Evolutionary conservation across 2,329 filamentous ascomycete genomes (phyloP), one percentile per base, ranked within the genome.

Genomic region (Taxawa tesnikishii): DNA sequence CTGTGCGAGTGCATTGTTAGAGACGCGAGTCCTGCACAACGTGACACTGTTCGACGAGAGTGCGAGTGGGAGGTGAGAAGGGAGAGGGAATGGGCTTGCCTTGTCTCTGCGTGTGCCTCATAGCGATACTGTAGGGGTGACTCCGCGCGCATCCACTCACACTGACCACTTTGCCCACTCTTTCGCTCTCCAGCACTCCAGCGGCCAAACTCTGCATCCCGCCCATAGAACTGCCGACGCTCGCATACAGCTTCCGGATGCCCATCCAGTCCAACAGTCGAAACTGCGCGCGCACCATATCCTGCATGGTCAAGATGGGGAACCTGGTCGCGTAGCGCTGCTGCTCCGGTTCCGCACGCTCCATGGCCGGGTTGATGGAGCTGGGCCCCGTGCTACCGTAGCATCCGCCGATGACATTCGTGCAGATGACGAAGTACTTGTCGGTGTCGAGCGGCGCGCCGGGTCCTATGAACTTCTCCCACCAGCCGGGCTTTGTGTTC

Each of bases 211-310:
- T 90, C 54, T 94, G 88, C 90, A 98, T 98, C 33, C 90, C 90
- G 32, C 90, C 90, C 90, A 98, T 98, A 56, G 84, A 94, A 5
- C 83, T 84, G 10, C 90, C 90, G 13, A 98, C 88, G 37, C 83
- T 93, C 12, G 90, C 90, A 54, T 93, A 83, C 7, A 98, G 68
- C 48, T 75, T 82, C 15, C 72, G 51, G 28, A 98, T 79, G 5
- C 77, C 77, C 16, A 98, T 64, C 4, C 64, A 58, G 54, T 96
- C 87, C 9, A 98, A 68, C 17, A 98, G 70, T 26, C 82, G 70
- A 61, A 96, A 94, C 55, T 98, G 90, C 4, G 87, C 88, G 33
- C 87, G 75, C 17, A 96, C 90, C 90, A 98, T 98, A 55, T 98
- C 90, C 46, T 93, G 77, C 64, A 98, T 78, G 1, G 90, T 98